Conservation (phyloP, 352 stramenopile species). For the Phytophthora kernoviae region DNA sequence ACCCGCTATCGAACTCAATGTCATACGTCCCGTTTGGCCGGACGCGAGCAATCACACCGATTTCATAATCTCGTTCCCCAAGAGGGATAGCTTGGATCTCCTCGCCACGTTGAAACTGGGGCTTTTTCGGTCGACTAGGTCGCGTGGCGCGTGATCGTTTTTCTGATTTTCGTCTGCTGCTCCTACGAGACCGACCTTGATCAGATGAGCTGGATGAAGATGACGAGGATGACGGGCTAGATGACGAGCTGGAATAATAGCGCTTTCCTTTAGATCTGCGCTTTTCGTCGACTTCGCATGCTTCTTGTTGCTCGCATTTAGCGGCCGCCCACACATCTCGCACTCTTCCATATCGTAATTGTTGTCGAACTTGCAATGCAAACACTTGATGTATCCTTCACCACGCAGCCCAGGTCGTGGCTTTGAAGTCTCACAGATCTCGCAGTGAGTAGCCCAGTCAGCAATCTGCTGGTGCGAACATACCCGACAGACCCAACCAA, state of each 20-base stretch:
- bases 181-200: constrained; percentile 33
- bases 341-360: constrained; percentile 75
- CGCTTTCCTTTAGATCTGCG: constrained; percentile 37
- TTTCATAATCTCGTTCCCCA: constrained; percentile 46
- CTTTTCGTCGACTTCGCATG: constrained; percentile 33
- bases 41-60: constrained; percentile 55
- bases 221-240: constrained; percentile 34
- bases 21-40: constrained; percentile 65
- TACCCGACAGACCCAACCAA: constrained; percentile 72
- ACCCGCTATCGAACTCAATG: constrained; percentile 68
- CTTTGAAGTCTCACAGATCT: constrained; percentile 76
- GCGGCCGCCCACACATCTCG: constrained; percentile 61
- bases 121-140: constrained; percentile 28
- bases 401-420: constrained; percentile 50
- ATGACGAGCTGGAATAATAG: constrained; percentile 44
- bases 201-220: constrained; percentile 31
- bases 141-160: constrained; percentile 29
- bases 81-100: constrained; percentile 68
- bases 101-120: constrained; percentile 56
- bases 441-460: constrained; percentile 72
- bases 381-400: constrained; percentile 61
- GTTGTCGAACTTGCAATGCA: constrained; percentile 77
- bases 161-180: constrained; percentile 35
- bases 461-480: constrained; percentile 71
- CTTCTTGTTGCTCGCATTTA: constrained; percentile 45